Evolutionary conservation across 345 rosid species (phyloP).

Genomic region (Durio zibethinus): DNA sequence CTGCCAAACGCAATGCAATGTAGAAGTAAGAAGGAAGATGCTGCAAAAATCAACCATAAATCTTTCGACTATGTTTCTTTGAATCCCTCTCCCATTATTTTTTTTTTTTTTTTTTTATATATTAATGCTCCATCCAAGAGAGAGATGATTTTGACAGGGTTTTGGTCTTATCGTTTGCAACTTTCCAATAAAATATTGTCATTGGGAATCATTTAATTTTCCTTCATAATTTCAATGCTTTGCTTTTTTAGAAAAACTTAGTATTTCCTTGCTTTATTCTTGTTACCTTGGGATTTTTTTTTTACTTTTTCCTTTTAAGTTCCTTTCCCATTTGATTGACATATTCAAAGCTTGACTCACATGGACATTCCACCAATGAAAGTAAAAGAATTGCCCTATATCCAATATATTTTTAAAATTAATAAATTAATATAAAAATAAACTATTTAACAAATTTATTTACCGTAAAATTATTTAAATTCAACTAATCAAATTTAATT

Average conservation of each 20-base stretch:
- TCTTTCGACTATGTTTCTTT: not conserved
- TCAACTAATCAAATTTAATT: too few relatives aligned
- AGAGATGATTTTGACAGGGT: too few relatives aligned
- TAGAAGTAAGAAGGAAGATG: constrained; percentile 1
- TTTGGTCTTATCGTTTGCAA: too few relatives aligned
- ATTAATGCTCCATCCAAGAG: not conserved
- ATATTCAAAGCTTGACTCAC: too few relatives aligned
- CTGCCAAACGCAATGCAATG: not conserved
- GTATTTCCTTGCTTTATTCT: not conserved
- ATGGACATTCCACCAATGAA: too few relatives aligned
- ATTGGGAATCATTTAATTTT: not conserved
- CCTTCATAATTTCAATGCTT: not conserved
- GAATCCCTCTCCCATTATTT: not conserved
- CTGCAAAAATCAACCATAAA: not conserved
- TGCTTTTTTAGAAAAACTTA: not conserved
- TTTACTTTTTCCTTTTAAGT: too few relatives aligned
- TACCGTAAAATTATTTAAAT: too few relatives aligned
- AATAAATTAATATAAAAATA: too few relatives aligned
- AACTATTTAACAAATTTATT: too few relatives aligned
- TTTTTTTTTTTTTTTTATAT: not conserved
- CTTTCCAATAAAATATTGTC: not conserved
- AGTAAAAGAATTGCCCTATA: too few relatives aligned
- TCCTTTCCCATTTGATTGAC: too few relatives aligned
- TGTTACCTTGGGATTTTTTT: not conserved
- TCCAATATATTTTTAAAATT: too few relatives aligned